Evolutionary conservation across 176 grass and related monocot species (phyloP).

Genomic region (Calamus simplicifolius): DNA sequence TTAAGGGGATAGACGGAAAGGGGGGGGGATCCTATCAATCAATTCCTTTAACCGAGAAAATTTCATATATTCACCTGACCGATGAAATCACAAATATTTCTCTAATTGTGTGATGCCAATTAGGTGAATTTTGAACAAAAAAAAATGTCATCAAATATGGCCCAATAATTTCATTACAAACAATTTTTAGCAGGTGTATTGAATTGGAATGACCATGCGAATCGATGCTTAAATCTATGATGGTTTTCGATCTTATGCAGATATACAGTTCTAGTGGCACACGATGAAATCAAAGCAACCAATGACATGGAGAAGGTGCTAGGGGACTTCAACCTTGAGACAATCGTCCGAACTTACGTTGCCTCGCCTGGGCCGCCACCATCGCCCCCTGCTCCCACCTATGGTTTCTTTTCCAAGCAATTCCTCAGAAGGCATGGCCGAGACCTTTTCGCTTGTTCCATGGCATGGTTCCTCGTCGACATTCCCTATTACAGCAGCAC

Average conservation of each 20-base stretch:
- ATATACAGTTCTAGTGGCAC: conserved; percentile 57
- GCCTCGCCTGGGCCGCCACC: background rate
- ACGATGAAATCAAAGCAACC: conserved; percentile 50
- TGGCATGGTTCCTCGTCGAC: conserved; percentile 34
- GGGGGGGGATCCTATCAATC: too few species aligned
- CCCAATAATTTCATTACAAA: too few species aligned
- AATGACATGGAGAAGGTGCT: conserved; percentile 33
- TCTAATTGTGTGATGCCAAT: too few species aligned
- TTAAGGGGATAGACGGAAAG: too few species aligned
- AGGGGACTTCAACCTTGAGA: conserved; percentile 17
- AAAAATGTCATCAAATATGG: too few species aligned
- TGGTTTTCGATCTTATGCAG: conserved; percentile 10
- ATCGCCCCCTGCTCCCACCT: background rate
- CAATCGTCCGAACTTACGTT: background rate
- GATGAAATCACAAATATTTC: too few species aligned
- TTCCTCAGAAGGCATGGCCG: conserved; percentile 18
- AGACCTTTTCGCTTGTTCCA: conserved; percentile 29
- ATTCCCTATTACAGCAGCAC: conserved; percentile 43
- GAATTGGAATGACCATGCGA: too few species aligned
- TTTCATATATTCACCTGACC: too few species aligned
- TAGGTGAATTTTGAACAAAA: too few species aligned
- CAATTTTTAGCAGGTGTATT: too few species aligned
- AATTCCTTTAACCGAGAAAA: too few species aligned
- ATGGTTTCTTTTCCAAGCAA: conserved; percentile 24
- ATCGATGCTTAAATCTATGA: too few species aligned